phyloP scores from a whole-genome alignment of 768 basidiomycete species.

The Tephrocybe sp. region DNA sequence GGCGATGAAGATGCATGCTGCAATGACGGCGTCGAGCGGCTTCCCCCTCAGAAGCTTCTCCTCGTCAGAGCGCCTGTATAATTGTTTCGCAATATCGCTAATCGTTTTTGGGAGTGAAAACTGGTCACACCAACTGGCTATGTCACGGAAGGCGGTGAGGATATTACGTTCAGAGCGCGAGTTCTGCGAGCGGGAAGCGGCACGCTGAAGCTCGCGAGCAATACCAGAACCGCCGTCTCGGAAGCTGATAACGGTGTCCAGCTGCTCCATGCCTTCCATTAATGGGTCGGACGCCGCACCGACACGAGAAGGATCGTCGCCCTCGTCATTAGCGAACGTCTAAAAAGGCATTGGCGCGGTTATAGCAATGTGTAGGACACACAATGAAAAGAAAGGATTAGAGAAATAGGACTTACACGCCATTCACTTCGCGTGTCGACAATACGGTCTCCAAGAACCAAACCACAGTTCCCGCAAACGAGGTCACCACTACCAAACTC shows the following conservation, averaged over 20 bases:
- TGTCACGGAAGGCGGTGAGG: slow-evolving; percentile 86
- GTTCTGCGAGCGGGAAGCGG: slow-evolving; percentile 76
- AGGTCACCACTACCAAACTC: slow-evolving; percentile 98
- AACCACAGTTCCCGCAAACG: slow-evolving; percentile 90
- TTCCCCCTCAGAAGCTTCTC: slow-evolving; percentile 92
- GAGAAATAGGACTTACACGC: slow-evolving; percentile 61
- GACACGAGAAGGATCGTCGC: slow-evolving; percentile 99
- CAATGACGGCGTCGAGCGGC: slow-evolving; percentile 89
- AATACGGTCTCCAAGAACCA: slow-evolving; percentile 93
- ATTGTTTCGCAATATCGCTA: slow-evolving; percentile 93
- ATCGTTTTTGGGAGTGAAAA: slow-evolving; percentile 94
- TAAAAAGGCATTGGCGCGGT: slow-evolving; percentile 29
- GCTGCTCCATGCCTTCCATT: slow-evolving; percentile 91
- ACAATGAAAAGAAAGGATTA: slow-evolving; percentile 8
- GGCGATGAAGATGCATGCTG: slow-evolving; percentile 97
- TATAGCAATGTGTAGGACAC: slow-evolving; percentile 12
- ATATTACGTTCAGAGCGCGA: slow-evolving; percentile 85
- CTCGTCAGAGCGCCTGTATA: slow-evolving; percentile 96
- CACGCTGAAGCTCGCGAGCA: slow-evolving; percentile 88
- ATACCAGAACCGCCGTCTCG: slow-evolving; percentile 93
- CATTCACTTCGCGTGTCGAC: slow-evolving; percentile 99
- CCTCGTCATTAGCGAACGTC: slow-evolving; percentile 99
- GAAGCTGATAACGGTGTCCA: slow-evolving; percentile 94
- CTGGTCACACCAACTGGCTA: slow-evolving; percentile 91
- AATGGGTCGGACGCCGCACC: slow-evolving; percentile 93